phyloP scores from a whole-genome alignment of 2,329 filamentous ascomycete genomes.

The Aspergillus clavatus region DNA sequence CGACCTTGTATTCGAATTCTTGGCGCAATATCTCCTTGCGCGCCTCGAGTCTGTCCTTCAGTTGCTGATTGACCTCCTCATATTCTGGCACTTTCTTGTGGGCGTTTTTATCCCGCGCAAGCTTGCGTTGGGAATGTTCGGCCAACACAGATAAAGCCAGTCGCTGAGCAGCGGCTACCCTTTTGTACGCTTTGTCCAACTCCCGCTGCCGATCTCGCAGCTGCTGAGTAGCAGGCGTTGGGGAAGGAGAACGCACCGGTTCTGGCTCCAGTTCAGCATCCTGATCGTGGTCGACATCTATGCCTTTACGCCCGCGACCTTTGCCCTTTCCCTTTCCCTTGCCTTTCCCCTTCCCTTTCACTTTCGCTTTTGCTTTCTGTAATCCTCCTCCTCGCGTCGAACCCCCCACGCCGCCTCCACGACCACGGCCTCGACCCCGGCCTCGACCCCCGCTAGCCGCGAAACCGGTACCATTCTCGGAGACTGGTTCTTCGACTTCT shows the following conservation, averaged over 20 bases:
- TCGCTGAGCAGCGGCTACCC: conserved; percentile 38
- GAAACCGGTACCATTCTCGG: conserved; percentile 16
- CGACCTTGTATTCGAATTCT: conserved; percentile 32
- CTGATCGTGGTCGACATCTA: not conserved
- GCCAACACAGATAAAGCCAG: conserved; percentile 39
- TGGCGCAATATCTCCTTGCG: conserved; percentile 26
- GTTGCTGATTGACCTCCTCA: conserved; percentile 29
- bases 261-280: conserved; percentile 7
- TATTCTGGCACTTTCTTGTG: conserved; percentile 39
- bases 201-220: conserved; percentile 41
- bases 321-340: not conserved
- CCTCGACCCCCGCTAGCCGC: conserved; percentile 27
- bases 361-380: conserved; percentile 3
- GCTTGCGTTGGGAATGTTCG: conserved; percentile 33
- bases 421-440: conserved; percentile 30
- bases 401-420: conserved; percentile 29
- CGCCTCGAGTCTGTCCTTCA: conserved; percentile 26
- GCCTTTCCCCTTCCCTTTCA: not conserved
- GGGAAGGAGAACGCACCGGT: conserved; percentile 31
- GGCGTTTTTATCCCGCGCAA: conserved; percentile 38
- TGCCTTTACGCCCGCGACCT: conserved; percentile 26
- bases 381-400: conserved; percentile 13
- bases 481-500: conserved; percentile 18
- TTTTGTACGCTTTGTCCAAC: conserved; percentile 39
- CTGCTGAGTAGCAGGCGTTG: conserved; percentile 33